phyloP scores from a whole-genome alignment of 129 eudicot genomes.

The Ambrosia trifida region DNA sequence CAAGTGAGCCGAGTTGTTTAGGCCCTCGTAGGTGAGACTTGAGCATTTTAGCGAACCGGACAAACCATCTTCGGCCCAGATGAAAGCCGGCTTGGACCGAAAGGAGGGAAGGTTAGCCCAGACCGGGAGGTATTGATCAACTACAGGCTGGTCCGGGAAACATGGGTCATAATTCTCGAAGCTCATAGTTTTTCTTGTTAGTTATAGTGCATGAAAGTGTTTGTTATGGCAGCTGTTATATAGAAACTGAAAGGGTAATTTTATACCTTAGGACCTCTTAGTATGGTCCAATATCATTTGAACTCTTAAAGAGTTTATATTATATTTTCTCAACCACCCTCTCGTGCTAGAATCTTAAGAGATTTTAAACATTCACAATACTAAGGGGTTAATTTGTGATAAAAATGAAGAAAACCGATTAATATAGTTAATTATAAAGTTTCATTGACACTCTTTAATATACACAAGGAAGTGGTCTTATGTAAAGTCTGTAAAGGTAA shows the following conservation, averaged over 20 bases:
- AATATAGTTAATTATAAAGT: too few relatives aligned
- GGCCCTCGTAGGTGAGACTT: conserved; percentile 55
- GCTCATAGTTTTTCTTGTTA: conserved; percentile 38
- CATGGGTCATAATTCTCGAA: conserved; percentile 69
- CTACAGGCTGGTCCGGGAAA: conserved; percentile 82
- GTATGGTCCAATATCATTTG: conserved; percentile 7
- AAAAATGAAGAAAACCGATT: background rate
- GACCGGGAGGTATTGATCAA: conserved; percentile 73
- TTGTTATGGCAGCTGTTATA: conserved; percentile 26
- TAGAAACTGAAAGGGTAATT: background rate
- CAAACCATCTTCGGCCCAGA: conserved; percentile 60
- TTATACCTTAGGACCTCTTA: conserved; percentile 20
- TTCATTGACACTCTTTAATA: too few relatives aligned
- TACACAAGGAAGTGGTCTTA: too few relatives aligned
- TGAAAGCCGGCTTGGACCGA: conserved; percentile 70
- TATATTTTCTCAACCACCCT: background rate
- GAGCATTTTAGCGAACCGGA: conserved; percentile 31
- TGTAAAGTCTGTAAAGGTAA: too few relatives aligned
- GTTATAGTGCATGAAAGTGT: conserved; percentile 22
- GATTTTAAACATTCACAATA: background rate
- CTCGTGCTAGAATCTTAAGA: background rate
- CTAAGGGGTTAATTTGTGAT: background rate
- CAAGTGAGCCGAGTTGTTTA: conserved; percentile 51
- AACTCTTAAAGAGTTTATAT: background rate
- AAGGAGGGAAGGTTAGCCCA: conserved; percentile 66